A percentile compares a stretch with the other conserved stretches of the same genome.
Conservation (phyloP, 2,329 filamentous ascomycete species). For the Exophiala sp. region DNA sequence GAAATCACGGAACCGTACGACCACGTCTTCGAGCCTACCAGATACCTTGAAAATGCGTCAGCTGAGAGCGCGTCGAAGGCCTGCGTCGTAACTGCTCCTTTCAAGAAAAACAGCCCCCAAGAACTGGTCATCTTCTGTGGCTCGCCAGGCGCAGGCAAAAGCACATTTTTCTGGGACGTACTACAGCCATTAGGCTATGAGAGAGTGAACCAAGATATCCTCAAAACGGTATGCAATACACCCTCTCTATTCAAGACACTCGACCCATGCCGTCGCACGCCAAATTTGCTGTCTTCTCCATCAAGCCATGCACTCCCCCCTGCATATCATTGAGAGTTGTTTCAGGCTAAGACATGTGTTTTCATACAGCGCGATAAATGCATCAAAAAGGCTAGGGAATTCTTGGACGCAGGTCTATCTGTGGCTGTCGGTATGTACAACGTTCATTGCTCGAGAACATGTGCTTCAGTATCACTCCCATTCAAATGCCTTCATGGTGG, state of each 20-base stretch:
- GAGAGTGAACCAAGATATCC: conserved; percentile 83
- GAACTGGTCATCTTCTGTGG: conserved; percentile 86
- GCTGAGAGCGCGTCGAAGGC: background rate
- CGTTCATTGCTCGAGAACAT: background rate
- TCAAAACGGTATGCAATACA: conserved; percentile 63
- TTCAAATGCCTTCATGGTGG: background rate
- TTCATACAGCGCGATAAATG: conserved; percentile 55
- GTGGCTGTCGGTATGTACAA: conserved; percentile 68
- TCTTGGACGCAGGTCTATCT: conserved; percentile 62
- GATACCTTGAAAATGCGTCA: conserved; percentile 44
- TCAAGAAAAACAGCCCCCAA: conserved; percentile 60
- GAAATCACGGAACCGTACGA: conserved; percentile 63
- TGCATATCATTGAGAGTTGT: conserved; percentile 54
- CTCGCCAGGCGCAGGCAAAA: conserved; percentile 86
- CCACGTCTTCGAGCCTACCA: conserved; percentile 67
- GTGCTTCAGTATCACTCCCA: background rate
- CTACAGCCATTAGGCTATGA: conserved; percentile 75
- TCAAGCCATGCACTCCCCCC: conserved; percentile 9
- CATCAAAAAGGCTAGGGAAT: conserved; percentile 67
- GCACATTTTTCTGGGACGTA: conserved; percentile 78
- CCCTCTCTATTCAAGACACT: background rate
- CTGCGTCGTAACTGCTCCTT: conserved; percentile 21
- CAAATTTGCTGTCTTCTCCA: background rate
- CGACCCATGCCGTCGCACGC: too few species aligned
- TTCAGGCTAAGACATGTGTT: conserved; percentile 21